Evolutionary conservation across 208 protist genomes (phyloP), one percentile per base, ranked within the genome.

Genomic region (Borovskyia barvae): DNA sequence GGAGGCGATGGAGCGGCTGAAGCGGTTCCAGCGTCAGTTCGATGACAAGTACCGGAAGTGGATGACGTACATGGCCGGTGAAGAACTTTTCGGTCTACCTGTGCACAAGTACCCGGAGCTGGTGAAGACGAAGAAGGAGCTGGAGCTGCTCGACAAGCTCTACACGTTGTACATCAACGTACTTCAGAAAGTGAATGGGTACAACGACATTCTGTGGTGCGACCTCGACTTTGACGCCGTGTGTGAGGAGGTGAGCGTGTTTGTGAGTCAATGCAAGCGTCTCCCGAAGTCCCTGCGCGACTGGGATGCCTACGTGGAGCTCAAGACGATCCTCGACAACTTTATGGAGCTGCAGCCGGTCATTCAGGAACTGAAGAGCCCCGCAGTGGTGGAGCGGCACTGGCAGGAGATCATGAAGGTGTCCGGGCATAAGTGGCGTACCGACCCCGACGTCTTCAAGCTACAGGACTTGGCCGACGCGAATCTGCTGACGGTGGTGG

Each of bases 111-210:
- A 97, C 70, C 90, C 94, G 17, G 92, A 98, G 60, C 71, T 98
- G 20, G 81, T 91, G 25, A 82, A 93, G 56, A 98, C 95, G 9
- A 90, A 93, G 66, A 94, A 92, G 57, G 89, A 98, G 64, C 77
- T 99, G 12, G 87, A 95, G 66, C 78, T 98, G 39, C 87, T 98
- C 0, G 86, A 98, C 52, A 94, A 91, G 74, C 86, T 99, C 15
- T 98, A 98, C 75, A 82, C 77, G 22, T 80, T 99, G 3, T 97
- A 98, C 80, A 93, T 95, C 43, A 93, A 97, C 62, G 96, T 99
- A 42, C 77, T 96, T 41, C 85, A 95, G 56, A 93, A 95, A 59
- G 87, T 99, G 30, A 84, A 90, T 43, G 87, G 90, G 28, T 99
- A 98, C 75, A 90, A 88, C 53, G 95, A 99, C 53, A 87, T 95